Evolutionary conservation across 2,329 filamentous ascomycete genomes (phyloP).

Genomic region (Colletotrichum cordylinicola): DNA sequence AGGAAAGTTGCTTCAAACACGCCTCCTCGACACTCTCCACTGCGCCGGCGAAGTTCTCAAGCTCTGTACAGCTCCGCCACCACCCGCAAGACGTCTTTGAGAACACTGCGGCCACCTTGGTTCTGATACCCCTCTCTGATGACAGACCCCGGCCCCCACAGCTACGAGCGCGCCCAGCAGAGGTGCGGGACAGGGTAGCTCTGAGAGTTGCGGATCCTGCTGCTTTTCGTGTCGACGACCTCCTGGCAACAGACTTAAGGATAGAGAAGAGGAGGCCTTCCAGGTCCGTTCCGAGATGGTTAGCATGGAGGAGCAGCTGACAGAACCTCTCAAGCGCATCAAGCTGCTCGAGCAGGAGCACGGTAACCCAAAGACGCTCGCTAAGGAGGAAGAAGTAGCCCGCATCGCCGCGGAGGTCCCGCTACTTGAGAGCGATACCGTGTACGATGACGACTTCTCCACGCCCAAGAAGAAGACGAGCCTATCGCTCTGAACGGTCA

Average conservation of each 20-base stretch:
- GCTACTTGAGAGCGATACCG: not conserved
- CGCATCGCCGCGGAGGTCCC: not conserved
- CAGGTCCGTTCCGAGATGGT: constrained; percentile 69
- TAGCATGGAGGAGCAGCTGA: constrained; percentile 69
- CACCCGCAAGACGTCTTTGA: no score
- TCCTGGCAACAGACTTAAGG: not conserved
- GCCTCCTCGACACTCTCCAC: no score
- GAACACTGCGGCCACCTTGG: no score
- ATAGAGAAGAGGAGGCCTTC: constrained; percentile 59
- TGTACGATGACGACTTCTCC: not conserved
- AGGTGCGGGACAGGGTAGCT: not conserved
- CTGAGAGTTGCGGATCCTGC: not conserved
- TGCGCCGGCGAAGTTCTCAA: no score
- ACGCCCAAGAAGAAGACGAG: not conserved
- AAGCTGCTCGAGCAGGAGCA: constrained; percentile 75
- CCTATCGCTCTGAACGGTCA: no score
- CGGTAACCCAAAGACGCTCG: constrained; percentile 50
- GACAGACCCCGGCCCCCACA: not conserved
- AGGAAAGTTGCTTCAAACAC: no score
- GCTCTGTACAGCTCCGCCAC: no score
- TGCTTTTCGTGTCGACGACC: not conserved
- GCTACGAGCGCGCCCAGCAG: not conserved
- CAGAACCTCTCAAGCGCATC: constrained; percentile 66
- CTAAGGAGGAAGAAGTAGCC: no score
- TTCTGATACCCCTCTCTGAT: not conserved